Conservation (phyloP, 1,139 yeast species). For the Geotrichum candidum region DNA sequence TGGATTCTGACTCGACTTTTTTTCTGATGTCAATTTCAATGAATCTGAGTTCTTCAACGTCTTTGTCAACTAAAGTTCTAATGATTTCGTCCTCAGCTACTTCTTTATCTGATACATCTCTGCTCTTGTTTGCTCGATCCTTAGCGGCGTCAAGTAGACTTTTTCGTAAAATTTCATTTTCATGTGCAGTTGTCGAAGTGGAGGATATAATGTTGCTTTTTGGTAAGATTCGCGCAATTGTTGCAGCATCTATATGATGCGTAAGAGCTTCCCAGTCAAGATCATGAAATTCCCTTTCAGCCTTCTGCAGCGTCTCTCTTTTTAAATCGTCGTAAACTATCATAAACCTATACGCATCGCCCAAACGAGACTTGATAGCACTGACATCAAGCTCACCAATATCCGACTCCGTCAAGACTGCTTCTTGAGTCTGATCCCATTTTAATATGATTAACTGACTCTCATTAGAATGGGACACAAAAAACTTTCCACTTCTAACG, state of each 20-base stretch:
- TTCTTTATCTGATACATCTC: conserved; percentile 14
- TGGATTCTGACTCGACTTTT: conserved; percentile 19
- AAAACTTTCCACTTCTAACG: conserved; percentile 32
- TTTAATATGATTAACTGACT: conserved; percentile 24
- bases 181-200: conserved; percentile 40
- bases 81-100: conserved; percentile 30
- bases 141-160: conserved; percentile 30
- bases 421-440: conserved; percentile 32
- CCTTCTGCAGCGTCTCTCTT: conserved; percentile 1
- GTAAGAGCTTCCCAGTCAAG: conserved; percentile 30
- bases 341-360: conserved; percentile 34
- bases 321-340: conserved; percentile 22
- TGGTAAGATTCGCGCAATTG: conserved; percentile 28
- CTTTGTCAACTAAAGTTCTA: conserved; percentile 33
- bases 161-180: conserved; percentile 34
- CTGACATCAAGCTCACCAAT: conserved; percentile 32
- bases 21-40: conserved; percentile 37
- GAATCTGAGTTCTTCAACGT: conserved; percentile 33
- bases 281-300: not conserved
- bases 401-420: conserved; percentile 26
- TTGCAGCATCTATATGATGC: conserved; percentile 20
- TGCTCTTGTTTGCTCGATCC: conserved; percentile 14
- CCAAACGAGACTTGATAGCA: conserved; percentile 27
- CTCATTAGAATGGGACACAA: conserved; percentile 25
- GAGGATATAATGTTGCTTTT: conserved; percentile 29